phyloP scores from a whole-genome alignment of 2,329 filamentous ascomycete genomes.

The Ophiostoma sp. region DNA sequence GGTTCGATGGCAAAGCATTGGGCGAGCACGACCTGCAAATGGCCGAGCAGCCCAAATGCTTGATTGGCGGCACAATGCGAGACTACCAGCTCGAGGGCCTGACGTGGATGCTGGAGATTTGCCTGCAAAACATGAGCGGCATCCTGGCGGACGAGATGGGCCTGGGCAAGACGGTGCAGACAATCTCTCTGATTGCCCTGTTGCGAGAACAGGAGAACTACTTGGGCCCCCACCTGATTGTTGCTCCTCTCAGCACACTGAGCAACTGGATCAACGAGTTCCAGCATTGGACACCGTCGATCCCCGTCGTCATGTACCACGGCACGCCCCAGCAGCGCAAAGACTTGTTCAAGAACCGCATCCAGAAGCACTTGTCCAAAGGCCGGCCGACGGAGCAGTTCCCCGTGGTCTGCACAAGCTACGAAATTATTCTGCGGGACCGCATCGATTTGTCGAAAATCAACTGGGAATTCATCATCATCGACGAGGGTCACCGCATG shows the following conservation, averaged over 20 bases:
- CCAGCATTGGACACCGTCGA: constrained; percentile 80
- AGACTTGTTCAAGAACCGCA: constrained; percentile 68
- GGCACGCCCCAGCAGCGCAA: constrained; percentile 77
- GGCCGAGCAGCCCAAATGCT: constrained; percentile 79
- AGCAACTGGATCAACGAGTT: constrained; percentile 98
- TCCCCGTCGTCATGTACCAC: constrained; percentile 89
- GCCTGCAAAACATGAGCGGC: constrained; percentile 79
- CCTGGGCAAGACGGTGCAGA: constrained; percentile 84
- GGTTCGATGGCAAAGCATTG: constrained; percentile 59
- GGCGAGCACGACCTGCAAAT: constrained; percentile 71
- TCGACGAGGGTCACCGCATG: constrained; percentile 94
- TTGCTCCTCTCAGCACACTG: constrained; percentile 85
- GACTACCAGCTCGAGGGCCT: constrained; percentile 92
- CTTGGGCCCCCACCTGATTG: constrained; percentile 82
- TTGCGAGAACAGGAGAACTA: constrained; percentile 84
- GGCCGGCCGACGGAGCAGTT: constrained; percentile 66
- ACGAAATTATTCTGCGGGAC: constrained; percentile 94
- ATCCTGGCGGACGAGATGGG: constrained; percentile 96
- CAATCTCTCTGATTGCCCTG: constrained; percentile 82
- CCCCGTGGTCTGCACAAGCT: constrained; percentile 90
- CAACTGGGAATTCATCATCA: constrained; percentile 97
- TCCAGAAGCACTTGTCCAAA: constrained; percentile 68
- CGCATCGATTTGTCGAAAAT: constrained; percentile 77
- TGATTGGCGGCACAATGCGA: constrained; percentile 86
- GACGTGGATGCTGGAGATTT: constrained; percentile 90